phyloP scores from a whole-genome alignment of 306 rosid genomes.

The Prunus armeniaca region DNA sequence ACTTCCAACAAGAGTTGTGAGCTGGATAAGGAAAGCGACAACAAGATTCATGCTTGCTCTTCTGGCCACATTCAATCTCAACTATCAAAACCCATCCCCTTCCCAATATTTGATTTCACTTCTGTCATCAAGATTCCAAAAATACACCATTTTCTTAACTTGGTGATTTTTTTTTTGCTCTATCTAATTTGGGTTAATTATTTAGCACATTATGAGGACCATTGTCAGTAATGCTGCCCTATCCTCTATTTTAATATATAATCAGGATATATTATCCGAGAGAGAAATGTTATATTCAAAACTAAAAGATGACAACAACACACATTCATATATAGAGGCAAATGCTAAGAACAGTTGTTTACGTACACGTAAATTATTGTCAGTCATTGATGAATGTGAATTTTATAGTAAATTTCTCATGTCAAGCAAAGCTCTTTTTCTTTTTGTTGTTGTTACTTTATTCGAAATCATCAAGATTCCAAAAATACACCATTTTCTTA shows the following conservation, averaged over 20 bases:
- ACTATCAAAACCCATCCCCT: conserved; percentile 44
- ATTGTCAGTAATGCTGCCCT: not conserved
- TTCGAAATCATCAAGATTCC: conserved; percentile 22
- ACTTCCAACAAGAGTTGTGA: conserved; percentile 50
- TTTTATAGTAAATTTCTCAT: not conserved
- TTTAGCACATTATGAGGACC: not conserved
- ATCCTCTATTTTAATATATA: not conserved
- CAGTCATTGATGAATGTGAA: not conserved
- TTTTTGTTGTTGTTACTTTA: not conserved
- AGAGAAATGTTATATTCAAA: not conserved
- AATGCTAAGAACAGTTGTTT: not conserved
- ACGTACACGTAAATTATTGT: not conserved
- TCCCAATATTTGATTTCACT: conserved; percentile 39
- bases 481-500: conserved; percentile 20
- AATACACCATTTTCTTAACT: conserved; percentile 20
- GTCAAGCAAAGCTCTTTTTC: not conserved
- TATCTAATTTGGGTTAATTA: not conserved
- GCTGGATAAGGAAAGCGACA: conserved; percentile 78
- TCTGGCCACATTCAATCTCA: conserved; percentile 36
- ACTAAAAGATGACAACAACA: not conserved
- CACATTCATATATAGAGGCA: not conserved
- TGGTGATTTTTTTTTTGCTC: conserved; percentile 7
- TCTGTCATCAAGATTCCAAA: conserved; percentile 38
- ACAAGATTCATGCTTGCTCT: conserved; percentile 44
- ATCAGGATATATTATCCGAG: not conserved